Evolutionary conservation across 2,329 filamentous ascomycete genomes (phyloP).

Genomic region (Cephalotrichum gorgonifer): DNA sequence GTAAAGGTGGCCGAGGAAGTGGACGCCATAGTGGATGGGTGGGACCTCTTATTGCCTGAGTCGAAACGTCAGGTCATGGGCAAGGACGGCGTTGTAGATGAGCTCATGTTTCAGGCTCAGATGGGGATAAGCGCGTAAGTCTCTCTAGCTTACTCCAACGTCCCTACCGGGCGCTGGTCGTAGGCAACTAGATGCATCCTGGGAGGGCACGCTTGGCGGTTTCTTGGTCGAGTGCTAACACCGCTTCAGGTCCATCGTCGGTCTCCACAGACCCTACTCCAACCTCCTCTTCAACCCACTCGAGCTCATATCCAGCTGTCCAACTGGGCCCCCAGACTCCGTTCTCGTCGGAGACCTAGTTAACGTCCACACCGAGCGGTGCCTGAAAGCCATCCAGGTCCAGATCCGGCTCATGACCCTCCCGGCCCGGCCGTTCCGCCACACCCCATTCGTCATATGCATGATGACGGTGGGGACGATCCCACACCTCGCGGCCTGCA

Average conservation of each 20-base stretch:
- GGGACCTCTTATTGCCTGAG: conserved; percentile 25
- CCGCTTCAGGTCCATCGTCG: conserved; percentile 19
- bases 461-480: conserved; percentile 27
- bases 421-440: conserved; percentile 20
- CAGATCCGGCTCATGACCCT: conserved; percentile 27
- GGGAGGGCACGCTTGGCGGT: background rate
- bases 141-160: too few relatives aligned
- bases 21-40: conserved; percentile 25
- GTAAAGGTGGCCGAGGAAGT: conserved; percentile 18
- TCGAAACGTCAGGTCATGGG: conserved; percentile 20
- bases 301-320: conserved; percentile 27
- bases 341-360: conserved; percentile 12
- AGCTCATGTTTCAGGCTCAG: conserved; percentile 19
- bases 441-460: conserved; percentile 28
- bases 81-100: conserved; percentile 16
- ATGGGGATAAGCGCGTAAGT: conserved; percentile 15
- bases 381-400: conserved; percentile 23
- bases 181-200: too few relatives aligned
- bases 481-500: conserved; percentile 24
- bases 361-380: conserved; percentile 27
- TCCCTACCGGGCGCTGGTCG: too few relatives aligned
- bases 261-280: conserved; percentile 26
- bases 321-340: conserved; percentile 9
- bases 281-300: conserved; percentile 25
- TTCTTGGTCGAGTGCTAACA: background rate